A percentile compares a stretch with the other conserved stretches of the same genome.
phyloP scores from a whole-genome alignment of 2,329 filamentous ascomycete genomes.

The Cercospora sesami region DNA sequence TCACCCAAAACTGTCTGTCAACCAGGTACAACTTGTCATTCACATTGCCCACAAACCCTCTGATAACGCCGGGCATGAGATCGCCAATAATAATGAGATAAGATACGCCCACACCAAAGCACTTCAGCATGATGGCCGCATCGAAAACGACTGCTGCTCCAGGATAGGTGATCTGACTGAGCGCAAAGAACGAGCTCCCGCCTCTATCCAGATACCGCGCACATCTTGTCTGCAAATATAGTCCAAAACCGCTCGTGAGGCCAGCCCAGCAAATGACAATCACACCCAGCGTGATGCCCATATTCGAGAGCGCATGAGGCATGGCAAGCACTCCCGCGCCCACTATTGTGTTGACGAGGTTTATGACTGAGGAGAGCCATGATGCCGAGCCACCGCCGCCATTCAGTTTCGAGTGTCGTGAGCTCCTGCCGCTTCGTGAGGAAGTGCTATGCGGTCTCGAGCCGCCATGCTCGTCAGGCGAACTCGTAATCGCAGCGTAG shows the following conservation, averaged over 20 bases:
- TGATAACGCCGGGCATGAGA: constrained; percentile 90
- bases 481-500: constrained; percentile 48
- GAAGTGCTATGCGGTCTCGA: constrained; percentile 45
- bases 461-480: constrained; percentile 41
- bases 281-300: constrained; percentile 84
- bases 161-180: constrained; percentile 94
- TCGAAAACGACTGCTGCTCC: constrained; percentile 96
- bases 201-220: constrained; percentile 90
- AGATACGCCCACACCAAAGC: constrained; percentile 94
- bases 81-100: constrained; percentile 99
- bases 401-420: constrained; percentile 66
- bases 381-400: constrained; percentile 73
- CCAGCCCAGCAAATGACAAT: constrained; percentile 90
- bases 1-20: constrained; percentile 96
- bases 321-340: constrained; percentile 92
- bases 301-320: constrained; percentile 93
- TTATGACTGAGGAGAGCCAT: constrained; percentile 88
- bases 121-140: constrained; percentile 93
- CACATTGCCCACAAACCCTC: constrained; percentile 64
- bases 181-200: constrained; percentile 87
- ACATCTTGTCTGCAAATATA: constrained; percentile 93
- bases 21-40: constrained; percentile 68
- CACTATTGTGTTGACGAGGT: constrained; percentile 94
- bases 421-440: constrained; percentile 52
- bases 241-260: constrained; percentile 81